Base-by-base conservation (phyloP, 2,329 filamentous ascomycete genomes). In the Arthrobotrys pseudoclavata region DNA sequence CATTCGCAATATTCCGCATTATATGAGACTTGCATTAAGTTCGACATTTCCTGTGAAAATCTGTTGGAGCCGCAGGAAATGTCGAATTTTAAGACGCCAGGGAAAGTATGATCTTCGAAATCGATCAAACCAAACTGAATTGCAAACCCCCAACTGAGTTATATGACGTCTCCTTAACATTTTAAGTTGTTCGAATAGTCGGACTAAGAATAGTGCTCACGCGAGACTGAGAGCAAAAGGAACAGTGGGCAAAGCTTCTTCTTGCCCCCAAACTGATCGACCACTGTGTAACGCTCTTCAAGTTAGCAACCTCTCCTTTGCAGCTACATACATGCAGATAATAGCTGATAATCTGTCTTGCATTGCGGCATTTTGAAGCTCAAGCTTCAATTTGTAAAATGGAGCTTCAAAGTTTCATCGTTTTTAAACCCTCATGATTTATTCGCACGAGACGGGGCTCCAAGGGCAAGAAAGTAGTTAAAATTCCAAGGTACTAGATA, bases 311-410 rank as follows among this genome's bases (percentile, higher is more conserved):
- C 10, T 52, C 40, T 57, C 52, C 34, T 47, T 26, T 40, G 50
- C 50, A 60, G 48, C 62, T 66, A 52, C 57, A 20, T 66, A 52
- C 57, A 20, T 63, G 57, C 45, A 63, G 34, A 55, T 55, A 50
- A 57, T 40, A 29, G 64, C 64, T 57, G 24, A 45, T 24, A 50
- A 70, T 26, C 42, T 71, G 68, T 72, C 60, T 66, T 34, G 69
- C 26, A 47, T 72, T 72, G 69, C 69, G 69, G 69, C 69, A 72
- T 66, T 72, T 72, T 66, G 60, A 52, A 57, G 24, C 55, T 63
- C 53, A n/a, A 60, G 55, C 55, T 60, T 31, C 53, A 40, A 26
- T 47, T 40, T 18, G 24, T 34, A 61, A 31, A 64, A 42, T 40
- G 37, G 40, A 53, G 42, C 18, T 47, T 42, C 45, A 42, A 37